A percentile compares a stretch with the other conserved stretches of the same genome.
Conservation (phyloP, 768 basidiomycete species). For the Suillus weaverae region DNA sequence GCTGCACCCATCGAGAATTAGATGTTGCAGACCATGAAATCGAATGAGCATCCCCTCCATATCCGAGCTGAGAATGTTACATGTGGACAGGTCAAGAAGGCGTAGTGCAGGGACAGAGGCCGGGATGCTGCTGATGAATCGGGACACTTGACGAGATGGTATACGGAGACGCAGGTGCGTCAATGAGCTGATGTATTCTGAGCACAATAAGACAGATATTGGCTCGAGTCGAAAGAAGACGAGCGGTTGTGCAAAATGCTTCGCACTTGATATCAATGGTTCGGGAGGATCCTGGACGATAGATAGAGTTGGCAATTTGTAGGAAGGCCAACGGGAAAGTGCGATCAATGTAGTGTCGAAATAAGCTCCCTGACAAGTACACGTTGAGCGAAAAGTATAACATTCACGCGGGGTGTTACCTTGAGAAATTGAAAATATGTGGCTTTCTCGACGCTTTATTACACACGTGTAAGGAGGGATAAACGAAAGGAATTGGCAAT, state of each 20-base stretch:
- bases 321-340: conserved; percentile 62
- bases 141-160: conserved; percentile 60
- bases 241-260: conserved; percentile 78
- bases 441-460: conserved; percentile 62
- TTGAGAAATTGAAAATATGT: conserved; percentile 83
- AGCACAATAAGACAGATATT: conserved; percentile 47
- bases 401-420: conserved; percentile 33
- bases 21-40: conserved; percentile 53
- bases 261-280: conserved; percentile 34
- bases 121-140: conserved; percentile 36
- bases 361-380: conserved; percentile 63
- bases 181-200: conserved; percentile 44
- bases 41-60: conserved; percentile 53
- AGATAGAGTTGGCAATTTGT: conserved; percentile 47
- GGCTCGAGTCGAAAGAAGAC: conserved; percentile 76
- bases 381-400: background rate
- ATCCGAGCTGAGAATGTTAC: conserved; percentile 52
- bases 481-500: background rate
- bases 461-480: conserved; percentile 6
- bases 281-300: conserved; percentile 68
- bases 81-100: conserved; percentile 78
- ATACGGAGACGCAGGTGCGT: conserved; percentile 67
- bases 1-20: conserved; percentile 71
- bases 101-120: conserved; percentile 44
- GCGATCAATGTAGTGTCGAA: conserved; percentile 72